Conservation (phyloP, 768 basidiomycete genomes). For the Hysterangium stoloniferum region DNA sequence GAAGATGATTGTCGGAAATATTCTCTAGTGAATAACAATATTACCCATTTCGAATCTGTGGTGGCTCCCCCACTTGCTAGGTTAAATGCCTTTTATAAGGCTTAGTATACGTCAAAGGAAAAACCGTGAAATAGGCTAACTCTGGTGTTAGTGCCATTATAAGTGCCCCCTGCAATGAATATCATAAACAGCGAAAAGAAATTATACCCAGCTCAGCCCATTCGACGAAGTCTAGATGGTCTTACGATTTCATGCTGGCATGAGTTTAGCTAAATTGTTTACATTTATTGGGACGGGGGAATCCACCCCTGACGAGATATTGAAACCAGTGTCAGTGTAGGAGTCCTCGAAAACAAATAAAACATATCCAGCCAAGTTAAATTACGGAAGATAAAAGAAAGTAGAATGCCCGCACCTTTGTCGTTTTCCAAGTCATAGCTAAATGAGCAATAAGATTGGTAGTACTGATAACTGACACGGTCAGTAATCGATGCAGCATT, state of each 20-base stretch:
- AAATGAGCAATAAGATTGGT: not conserved
- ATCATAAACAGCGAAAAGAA: conserved; percentile 22
- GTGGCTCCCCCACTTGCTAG: conserved; percentile 32
- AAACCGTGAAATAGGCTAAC: conserved; percentile 21
- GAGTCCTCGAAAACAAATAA: conserved; percentile 59
- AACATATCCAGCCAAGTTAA: conserved; percentile 37
- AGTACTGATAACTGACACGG: not conserved
- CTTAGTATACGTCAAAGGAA: not conserved
- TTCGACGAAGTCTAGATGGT: conserved; percentile 44
- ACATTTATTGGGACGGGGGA: conserved; percentile 46
- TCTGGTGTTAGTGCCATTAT: conserved; percentile 47
- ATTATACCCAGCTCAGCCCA: conserved; percentile 56
- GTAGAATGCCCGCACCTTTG: conserved; percentile 14
- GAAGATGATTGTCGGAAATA: not conserved
- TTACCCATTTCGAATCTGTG: conserved; percentile 25
- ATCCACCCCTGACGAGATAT: conserved; percentile 47
- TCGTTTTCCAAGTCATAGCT: conserved; percentile 41
- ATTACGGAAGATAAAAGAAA: not conserved
- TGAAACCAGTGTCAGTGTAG: conserved; percentile 52
- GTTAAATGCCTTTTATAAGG: conserved; percentile 19
- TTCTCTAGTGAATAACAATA: not conserved
- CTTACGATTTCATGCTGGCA: not conserved
- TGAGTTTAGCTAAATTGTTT: conserved; percentile 17
- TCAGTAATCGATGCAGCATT: not conserved
- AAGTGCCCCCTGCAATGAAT: conserved; percentile 33